Conservation (phyloP, 495 filamentous ascomycete species). For the Lepidopterella palustris region DNA sequence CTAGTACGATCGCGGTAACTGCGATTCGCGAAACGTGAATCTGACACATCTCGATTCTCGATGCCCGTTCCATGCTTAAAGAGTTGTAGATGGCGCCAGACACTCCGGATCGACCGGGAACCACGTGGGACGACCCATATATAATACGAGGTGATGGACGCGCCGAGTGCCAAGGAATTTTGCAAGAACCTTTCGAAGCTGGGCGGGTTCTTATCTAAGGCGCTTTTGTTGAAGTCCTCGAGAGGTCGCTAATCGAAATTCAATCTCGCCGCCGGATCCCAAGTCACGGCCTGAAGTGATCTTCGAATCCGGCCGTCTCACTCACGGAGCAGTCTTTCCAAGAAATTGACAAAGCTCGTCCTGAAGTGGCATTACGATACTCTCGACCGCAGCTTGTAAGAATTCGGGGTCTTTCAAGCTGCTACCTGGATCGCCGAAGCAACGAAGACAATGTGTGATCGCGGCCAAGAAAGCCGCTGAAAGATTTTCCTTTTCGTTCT, state of each 20-base stretch:
- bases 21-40: background rate
- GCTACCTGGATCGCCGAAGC: conserved; percentile 23
- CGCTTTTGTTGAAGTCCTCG: no score
- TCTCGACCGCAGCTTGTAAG: conserved; percentile 26
- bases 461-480: conserved; percentile 25
- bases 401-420: conserved; percentile 23
- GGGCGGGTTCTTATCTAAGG: no score
- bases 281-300: background rate
- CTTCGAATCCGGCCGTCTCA: background rate
- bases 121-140: conserved; percentile 3
- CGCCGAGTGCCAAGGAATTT: no score
- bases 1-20: no score
- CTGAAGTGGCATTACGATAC: conserved; percentile 25
- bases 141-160: background rate
- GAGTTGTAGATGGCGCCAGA: background rate
- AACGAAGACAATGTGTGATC: conserved; percentile 25
- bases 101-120: background rate
- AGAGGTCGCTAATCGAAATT: no score
- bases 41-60: background rate
- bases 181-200: no score
- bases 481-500: conserved; percentile 24
- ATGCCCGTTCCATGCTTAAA: background rate
- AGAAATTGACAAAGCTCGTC: conserved; percentile 27
- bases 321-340: conserved; percentile 15
- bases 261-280: background rate